These are phyloP conservation scores for Candida tropicalis DNA, from an alignment of 1,139 yeast genomes.

Conservation along the genomic window DNA sequence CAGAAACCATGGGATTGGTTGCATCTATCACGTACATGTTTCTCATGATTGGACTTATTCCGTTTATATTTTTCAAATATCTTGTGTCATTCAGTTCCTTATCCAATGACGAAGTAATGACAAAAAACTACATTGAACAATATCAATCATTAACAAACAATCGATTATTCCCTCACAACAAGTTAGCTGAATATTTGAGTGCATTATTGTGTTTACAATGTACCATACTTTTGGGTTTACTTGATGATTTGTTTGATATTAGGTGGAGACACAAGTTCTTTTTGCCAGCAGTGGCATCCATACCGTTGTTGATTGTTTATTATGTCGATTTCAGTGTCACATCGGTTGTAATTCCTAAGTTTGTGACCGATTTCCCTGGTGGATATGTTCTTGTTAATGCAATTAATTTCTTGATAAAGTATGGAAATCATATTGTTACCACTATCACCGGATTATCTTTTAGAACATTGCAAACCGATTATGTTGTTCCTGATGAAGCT, in stretches of 20 bases:
- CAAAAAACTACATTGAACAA: slow-evolving; percentile 38
- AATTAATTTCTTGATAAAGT: slow-evolving; percentile 26
- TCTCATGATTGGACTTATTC: slow-evolving; percentile 82
- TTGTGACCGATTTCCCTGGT: slow-evolving; percentile 45
- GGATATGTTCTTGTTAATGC: slow-evolving; percentile 25
- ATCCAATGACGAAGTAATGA: slow-evolving; percentile 37
- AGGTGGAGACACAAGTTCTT: slow-evolving; percentile 98
- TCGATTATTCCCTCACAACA: slow-evolving; percentile 75
- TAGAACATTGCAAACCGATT: slow-evolving; percentile 39
- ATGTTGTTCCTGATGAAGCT: slow-evolving; percentile 28
- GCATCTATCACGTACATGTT: slow-evolving; percentile 81
- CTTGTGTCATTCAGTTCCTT: slow-evolving; percentile 54
- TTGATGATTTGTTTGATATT: slow-evolving; percentile 93
- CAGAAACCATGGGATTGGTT: slow-evolving; percentile 91
- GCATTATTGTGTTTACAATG: slow-evolving; percentile 83
- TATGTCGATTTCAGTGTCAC: slow-evolving; percentile 95
- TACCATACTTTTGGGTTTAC: slow-evolving; percentile 82
- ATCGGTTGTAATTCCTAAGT: slow-evolving; percentile 80
- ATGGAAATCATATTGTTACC: slow-evolving; percentile 39
- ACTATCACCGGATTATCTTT: slow-evolving; percentile 41
- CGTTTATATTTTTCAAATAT: slow-evolving; percentile 84
- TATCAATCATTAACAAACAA: slow-evolving; percentile 34
- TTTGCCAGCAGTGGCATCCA: slow-evolving; percentile 90
- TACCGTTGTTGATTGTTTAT: slow-evolving; percentile 88
- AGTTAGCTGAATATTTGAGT: slow-evolving; percentile 81